Base-by-base conservation (phyloP, 495 filamentous ascomycete species). In the Podospora sp. region DNA sequence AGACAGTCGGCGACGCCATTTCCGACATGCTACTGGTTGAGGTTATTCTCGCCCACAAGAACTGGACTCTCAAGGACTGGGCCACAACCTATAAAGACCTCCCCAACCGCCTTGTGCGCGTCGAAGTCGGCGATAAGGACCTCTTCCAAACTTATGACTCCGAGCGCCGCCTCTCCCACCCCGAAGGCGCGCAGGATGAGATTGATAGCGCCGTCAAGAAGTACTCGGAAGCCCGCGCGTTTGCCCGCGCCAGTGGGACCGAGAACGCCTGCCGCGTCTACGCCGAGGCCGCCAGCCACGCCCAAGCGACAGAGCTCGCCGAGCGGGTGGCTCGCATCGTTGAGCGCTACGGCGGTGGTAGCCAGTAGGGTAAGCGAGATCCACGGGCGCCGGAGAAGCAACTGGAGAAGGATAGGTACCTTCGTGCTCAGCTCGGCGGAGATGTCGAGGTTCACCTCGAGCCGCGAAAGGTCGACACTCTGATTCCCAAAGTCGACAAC, bases 251-350 rank as follows among this genome's bases (percentile, higher is more conserved):
- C 24, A 93, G 90, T 68, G 95, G 95, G 40, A 99, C 95, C 0
- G 95, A 99, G 78, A 95, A 99, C 79, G 95, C 93, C 0, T 93
- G 97, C 65, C 84, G 95, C 69, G 94, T 99, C 24, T 99, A 99
- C 77, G 93, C 94, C n/a, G 95, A 99, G 79, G 95, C 95, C 18
- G 92, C 91, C 7, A 33, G 29, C 93, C 89, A 66, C 87, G 89
- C 62, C 87, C 87, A 96, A 73, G 91, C 92, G 0, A 92, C 95
- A 72, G 92, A 96, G 74, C 84, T 97, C 51, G 93, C 93, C 49
- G 89, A 88, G 58, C 88, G 92, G 68, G 91, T 97, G 35, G 88
- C 91, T 6, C 85, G 86, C 55, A 86, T 95, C 61, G 90, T 96
- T 55, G 81, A 79, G 61, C 75, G 73, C 27, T 74, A 74, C 65